Percentiles rank a stretch among this genome's conserved stretches.
phyloP scores from a whole-genome alignment of 192 early-diverging fungal genomes.

The Jimgerdemannia lactiflua region DNA sequence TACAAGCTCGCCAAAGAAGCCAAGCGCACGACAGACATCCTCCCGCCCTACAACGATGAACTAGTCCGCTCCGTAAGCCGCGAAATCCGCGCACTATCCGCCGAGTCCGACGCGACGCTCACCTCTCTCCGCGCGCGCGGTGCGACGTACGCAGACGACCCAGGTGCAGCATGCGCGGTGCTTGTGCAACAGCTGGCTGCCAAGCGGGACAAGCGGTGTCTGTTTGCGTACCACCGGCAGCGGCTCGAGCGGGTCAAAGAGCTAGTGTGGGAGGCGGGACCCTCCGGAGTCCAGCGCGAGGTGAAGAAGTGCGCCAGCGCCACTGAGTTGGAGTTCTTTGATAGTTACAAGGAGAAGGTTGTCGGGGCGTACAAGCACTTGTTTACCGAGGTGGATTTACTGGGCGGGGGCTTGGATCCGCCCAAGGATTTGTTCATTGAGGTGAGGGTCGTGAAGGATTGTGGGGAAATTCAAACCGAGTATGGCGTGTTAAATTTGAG shows the following conservation, averaged over 20 bases:
- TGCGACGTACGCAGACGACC: constrained; percentile 15
- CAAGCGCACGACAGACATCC: constrained; percentile 69
- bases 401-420: constrained; percentile 69
- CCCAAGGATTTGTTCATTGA: constrained; percentile 93
- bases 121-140: constrained; percentile 4
- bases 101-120: constrained; percentile 31
- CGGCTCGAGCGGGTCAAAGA: constrained; percentile 67
- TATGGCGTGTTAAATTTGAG: constrained; percentile 75
- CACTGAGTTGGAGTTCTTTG: constrained; percentile 59
- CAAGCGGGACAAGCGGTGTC: constrained; percentile 81
- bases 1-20: constrained; percentile 77
- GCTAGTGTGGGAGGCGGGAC: constrained; percentile 53
- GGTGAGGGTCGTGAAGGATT: constrained; percentile 83
- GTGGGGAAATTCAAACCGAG: constrained; percentile 90
- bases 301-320: constrained; percentile 21
- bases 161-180: constrained; percentile 30
- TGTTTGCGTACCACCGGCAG: constrained; percentile 83
- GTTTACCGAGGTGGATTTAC: constrained; percentile 70
- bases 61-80: constrained; percentile 74
- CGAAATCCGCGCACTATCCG: constrained; percentile 70
- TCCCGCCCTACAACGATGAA: constrained; percentile 79
- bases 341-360: constrained; percentile 55
- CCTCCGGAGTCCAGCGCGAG: background rate
- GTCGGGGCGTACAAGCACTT: constrained; percentile 65
- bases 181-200: constrained; percentile 58